These are phyloP conservation scores for Globisporangium alternatum DNA, from an alignment of 352 stramenopile species.

Conservation along the genomic window DNA sequence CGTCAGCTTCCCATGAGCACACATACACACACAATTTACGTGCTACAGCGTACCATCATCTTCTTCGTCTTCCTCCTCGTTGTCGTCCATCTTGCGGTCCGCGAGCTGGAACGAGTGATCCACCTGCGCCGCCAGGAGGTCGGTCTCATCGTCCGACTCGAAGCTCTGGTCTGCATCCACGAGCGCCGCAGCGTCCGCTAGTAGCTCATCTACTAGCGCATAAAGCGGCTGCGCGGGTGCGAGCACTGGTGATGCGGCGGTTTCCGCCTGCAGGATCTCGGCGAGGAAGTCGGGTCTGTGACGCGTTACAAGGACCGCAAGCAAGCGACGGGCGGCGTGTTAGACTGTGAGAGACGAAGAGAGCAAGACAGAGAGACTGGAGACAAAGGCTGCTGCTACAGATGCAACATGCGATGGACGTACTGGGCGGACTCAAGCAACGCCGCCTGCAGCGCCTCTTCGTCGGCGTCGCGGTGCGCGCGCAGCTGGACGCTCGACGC, in stretches of 20 bases:
- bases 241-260: not conserved
- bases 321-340: not conserved
- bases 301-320: not conserved
- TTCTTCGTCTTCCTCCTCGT: constrained; percentile 13
- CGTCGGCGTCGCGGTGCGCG: constrained; percentile 57
- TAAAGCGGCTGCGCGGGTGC: not conserved
- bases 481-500: not conserved
- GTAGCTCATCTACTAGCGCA: not conserved
- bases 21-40: not conserved
- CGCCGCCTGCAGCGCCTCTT: constrained; percentile 64
- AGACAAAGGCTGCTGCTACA: not conserved
- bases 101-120: constrained; percentile 9
- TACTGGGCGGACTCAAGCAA: constrained; percentile 64
- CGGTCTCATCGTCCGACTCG: constrained; percentile 18
- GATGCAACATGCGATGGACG: not conserved
- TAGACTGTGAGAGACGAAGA: not conserved
- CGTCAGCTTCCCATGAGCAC: not conserved
- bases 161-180: not conserved
- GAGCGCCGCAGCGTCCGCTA: not conserved
- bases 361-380: not conserved
- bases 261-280: constrained; percentile 68
- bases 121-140: constrained; percentile 15
- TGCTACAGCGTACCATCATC: constrained; percentile 3
- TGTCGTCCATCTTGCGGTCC: constrained; percentile 16
- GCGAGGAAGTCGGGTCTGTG: constrained; percentile 62